Base-by-base conservation (phyloP, 495 filamentous ascomycete species). In the Penicillium paxilli region DNA sequence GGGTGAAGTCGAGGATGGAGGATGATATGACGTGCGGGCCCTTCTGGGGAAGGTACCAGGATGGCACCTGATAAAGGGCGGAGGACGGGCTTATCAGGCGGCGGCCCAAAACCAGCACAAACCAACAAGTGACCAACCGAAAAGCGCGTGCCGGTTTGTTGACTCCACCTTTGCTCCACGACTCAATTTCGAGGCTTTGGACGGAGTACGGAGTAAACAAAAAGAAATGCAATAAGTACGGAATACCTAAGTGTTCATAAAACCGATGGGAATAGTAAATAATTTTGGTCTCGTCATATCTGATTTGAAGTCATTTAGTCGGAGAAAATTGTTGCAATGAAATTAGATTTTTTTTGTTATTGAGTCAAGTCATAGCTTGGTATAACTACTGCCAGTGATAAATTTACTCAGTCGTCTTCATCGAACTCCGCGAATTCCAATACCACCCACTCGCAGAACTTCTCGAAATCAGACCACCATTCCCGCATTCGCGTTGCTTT, bases 381-480 rank as follows among this genome's bases (percentile, higher is more conserved):
- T n/a, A n/a, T n/a, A n/a, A n/a, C n/a, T n/a, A n/a, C n/a, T n/a
- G n/a, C n/a, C n/a, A n/a, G n/a, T n/a, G n/a, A n/a, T n/a, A n/a
- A n/a, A n/a, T n/a, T 32, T 14, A 14, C n/a, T 32, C n/a, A 32
- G n/a, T 32, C 72, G 45, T 77, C 76, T 11, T 72, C 72, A 22
- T 73, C 74, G 59, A 82, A 77, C 41, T 87, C 82, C 14, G 86
- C 87, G 78, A 83, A 96, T 66, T 94, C 88, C 46, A 81, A 72
- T 7, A 96, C 87, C 49, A 98, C 75, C 92, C 92, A 98, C 47
- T 90, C 77, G 67, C 92, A 97, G 64, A 96, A 98, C 55, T 81
- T 76, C 73, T 98, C 94, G 85, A 93, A 97, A 44, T 87, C 81
- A 40, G 78, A 69, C 37, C 78, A 80, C 88, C 91, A 97, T 62